These are phyloP conservation scores for Sphaerulina musiva DNA, from an alignment of 2,329 filamentous ascomycete genomes.

Conservation along the genomic window DNA sequence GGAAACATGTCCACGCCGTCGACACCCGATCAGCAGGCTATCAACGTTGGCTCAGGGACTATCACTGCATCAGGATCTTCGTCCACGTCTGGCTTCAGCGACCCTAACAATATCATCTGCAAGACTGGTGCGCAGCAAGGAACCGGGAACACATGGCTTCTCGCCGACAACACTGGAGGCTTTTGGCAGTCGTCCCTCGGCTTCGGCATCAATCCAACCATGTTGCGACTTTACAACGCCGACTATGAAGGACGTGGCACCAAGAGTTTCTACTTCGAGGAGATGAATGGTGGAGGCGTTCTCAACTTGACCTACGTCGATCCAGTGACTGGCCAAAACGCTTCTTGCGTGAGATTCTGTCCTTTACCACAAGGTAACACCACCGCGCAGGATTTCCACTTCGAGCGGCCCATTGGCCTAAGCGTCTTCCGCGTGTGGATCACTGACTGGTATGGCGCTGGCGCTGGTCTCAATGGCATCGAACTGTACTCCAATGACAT, in stretches of 20 bases:
- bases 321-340: conserved; percentile 54
- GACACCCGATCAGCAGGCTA: conserved; percentile 61
- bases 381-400: conserved; percentile 80
- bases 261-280: conserved; percentile 78
- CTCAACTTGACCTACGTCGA: conserved; percentile 94
- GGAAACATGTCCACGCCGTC: conserved; percentile 69
- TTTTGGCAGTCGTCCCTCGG: conserved; percentile 77
- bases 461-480: conserved; percentile 78
- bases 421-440: conserved; percentile 78
- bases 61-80: conserved; percentile 62
- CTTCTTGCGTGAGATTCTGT: conserved; percentile 73
- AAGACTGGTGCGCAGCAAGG: conserved; percentile 59
- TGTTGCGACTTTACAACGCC: conserved; percentile 82
- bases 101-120: conserved; percentile 79
- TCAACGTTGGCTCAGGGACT: conserved; percentile 76
- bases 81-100: conserved; percentile 57
- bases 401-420: conserved; percentile 86
- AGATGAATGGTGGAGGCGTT: conserved; percentile 80
- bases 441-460: conserved; percentile 76
- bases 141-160: conserved; percentile 73
- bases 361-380: conserved; percentile 66
- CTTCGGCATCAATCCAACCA: conserved; percentile 81
- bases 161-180: conserved; percentile 67
- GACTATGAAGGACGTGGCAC: conserved; percentile 73
- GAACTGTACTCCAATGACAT: conserved; percentile 72